These are phyloP conservation scores for Cymodocea nodosa DNA, from an alignment of 116 monocot genomes.

Conservation along the genomic window DNA sequence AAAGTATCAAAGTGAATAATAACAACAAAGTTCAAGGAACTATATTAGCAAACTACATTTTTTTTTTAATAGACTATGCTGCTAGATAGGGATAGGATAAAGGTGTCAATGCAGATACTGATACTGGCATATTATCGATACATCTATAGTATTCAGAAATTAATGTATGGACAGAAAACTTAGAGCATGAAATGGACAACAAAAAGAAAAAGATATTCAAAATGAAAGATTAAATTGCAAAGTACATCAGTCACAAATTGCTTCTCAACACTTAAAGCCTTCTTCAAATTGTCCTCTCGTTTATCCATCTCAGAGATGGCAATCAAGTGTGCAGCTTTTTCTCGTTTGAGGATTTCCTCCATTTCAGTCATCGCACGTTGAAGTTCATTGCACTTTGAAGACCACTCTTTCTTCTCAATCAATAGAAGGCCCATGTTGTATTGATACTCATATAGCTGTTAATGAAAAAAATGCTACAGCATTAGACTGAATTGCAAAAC, in stretches of 20 bases:
- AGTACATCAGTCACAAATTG: conserved; percentile 82
- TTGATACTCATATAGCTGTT: conserved; percentile 81
- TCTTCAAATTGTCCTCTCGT: conserved; percentile 61
- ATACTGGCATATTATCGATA: too few species aligned
- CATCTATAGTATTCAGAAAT: too few species aligned
- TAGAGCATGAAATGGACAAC: not conserved
- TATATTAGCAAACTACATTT: too few species aligned
- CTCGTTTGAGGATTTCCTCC: conserved; percentile 58
- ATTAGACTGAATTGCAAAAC: not conserved
- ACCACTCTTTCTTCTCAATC: conserved; percentile 84
- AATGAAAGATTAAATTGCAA: not conserved
- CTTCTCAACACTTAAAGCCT: conserved; percentile 68
- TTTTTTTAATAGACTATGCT: too few species aligned
- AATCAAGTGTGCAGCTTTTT: conserved; percentile 50
- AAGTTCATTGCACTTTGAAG: conserved; percentile 42
- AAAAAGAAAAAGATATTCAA: not conserved
- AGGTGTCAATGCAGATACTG: too few species aligned
- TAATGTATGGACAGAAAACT: too few species aligned
- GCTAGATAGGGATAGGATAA: too few species aligned
- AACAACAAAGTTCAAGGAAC: too few species aligned
- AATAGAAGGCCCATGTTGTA: conserved; percentile 89
- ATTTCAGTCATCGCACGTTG: conserved; percentile 29
- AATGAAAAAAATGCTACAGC: not conserved
- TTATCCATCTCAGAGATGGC: conserved; percentile 54
- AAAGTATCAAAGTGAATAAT: too few species aligned